These are phyloP conservation scores for Candida odintsovae DNA, from an alignment of 805 yeast species.

Conservation along the genomic window DNA sequence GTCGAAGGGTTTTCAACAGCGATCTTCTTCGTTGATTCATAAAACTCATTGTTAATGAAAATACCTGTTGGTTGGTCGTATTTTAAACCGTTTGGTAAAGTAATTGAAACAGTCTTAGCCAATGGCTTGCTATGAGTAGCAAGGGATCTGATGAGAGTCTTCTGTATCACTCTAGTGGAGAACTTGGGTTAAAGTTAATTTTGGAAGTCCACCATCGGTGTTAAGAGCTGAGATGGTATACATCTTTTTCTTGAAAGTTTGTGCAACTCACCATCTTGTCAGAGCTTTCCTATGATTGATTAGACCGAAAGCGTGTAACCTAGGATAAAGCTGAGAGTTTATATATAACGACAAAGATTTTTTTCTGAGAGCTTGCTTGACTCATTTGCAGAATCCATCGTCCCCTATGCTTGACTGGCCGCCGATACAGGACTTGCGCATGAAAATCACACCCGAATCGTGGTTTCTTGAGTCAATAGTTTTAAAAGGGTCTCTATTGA, in stretches of 20 bases:
- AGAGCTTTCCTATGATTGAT: not conserved
- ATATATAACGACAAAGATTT: not conserved
- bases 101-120: conserved; percentile 36
- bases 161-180: not conserved
- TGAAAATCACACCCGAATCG: not conserved
- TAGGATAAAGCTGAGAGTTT: not conserved
- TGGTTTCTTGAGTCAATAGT: not conserved
- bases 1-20: conserved; percentile 54
- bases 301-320: not conserved
- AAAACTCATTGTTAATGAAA: conserved; percentile 83
- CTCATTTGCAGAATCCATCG: not conserved
- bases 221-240: not conserved
- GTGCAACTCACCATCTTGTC: not conserved
- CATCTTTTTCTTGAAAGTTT: too few relatives aligned
- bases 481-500: too few relatives aligned
- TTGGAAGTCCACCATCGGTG: not conserved
- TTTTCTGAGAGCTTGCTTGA: not conserved
- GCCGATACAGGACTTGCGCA: too few relatives aligned
- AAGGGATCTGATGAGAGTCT: not conserved
- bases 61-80: conserved; percentile 84
- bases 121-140: not conserved
- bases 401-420: too few relatives aligned
- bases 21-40: conserved; percentile 50
- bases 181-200: not conserved
- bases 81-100: conserved; percentile 57